Base-by-base conservation (phyloP, 1,284 basidiomycete species). In the Tilletia setariae region DNA sequence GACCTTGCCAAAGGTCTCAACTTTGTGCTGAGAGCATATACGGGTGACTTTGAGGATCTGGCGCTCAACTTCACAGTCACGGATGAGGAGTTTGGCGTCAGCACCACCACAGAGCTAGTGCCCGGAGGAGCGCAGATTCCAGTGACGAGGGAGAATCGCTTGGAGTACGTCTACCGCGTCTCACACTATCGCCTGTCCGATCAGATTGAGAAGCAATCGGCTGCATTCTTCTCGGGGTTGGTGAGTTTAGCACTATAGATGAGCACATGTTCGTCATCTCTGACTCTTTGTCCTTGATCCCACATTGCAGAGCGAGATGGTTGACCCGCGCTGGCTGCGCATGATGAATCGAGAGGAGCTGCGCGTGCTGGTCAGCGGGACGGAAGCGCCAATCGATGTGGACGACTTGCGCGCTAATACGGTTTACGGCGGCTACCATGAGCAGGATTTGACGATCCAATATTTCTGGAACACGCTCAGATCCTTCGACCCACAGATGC, bases 1-100 rank as follows among this genome's bases (percentile, higher is more conserved):
- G 94, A 96, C 71, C 85, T 98, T 16, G 98, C 98, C 82, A 90
- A 92, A 63, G 94, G 94, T 0, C 86, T 98, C 0, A 87, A 96
- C 72, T 93, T 90, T 84, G 56, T 61, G 56, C 87, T 98, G 53
- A 98, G 98, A 83, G 93, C 96, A 79, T 96, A 95, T 79, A 85
- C 88, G 0, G 92, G 90, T 2, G 89, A 95, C 76, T 88, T 90
- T 11, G 94, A 98, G 74, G 94, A 97, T 63, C 85, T 98, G n/a
- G 88, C 92, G 0, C 84, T 98, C 53, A 96, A 92, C 80, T 98
- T 98, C 74, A 92, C 93, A 0, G 87, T 96, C 42, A 89, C 90
- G 0, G 87, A 91, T 46, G 93, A 98, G 91, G 95, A 98, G 79
- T 92, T 98, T 74, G 96, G 94, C 13, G 86, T 90, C 0, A 88